These are phyloP conservation scores for Tricholoma sp. DNA, from an alignment of 768 basidiomycete genomes.

Conservation along the genomic window DNA sequence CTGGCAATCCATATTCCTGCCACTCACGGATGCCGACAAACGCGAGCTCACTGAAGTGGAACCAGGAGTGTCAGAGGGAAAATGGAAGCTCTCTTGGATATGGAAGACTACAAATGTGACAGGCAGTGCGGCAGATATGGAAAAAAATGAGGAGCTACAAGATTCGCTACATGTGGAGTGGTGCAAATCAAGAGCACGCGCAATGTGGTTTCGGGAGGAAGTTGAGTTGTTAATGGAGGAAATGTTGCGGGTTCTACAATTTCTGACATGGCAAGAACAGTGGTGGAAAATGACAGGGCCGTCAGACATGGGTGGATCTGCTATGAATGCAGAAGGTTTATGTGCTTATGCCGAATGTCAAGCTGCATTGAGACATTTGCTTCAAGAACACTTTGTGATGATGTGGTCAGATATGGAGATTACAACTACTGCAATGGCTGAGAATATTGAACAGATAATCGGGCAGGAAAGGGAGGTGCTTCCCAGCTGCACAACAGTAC, in stretches of 20 bases:
- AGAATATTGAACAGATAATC: not conserved
- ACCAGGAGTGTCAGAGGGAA: slow-evolving; percentile 5
- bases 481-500: no score
- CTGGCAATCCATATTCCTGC: not conserved
- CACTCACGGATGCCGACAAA: slow-evolving; percentile 4
- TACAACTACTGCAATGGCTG: not conserved
- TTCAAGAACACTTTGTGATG: not conserved
- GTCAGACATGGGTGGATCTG: not conserved
- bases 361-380: not conserved
- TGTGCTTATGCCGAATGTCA: not conserved
- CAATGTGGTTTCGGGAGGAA: slow-evolving; percentile 18
- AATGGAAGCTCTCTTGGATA: slow-evolving; percentile 13
- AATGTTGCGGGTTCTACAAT: slow-evolving; percentile 14
- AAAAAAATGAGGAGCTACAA: not conserved
- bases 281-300: no score
- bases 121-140: not conserved
- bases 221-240: slow-evolving; percentile 6
- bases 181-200: slow-evolving; percentile 17
- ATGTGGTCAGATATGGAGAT: not conserved
- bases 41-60: slow-evolving; percentile 6
- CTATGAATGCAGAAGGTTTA: slow-evolving; percentile 4
- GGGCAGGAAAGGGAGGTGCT: not conserved
- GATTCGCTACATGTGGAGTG: slow-evolving; percentile 16
- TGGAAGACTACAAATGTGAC: slow-evolving; percentile 5
- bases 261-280: not conserved